These are phyloP conservation scores for Sindora glabra DNA, from an alignment of 306 rosid genomes.

Conservation along the genomic window DNA sequence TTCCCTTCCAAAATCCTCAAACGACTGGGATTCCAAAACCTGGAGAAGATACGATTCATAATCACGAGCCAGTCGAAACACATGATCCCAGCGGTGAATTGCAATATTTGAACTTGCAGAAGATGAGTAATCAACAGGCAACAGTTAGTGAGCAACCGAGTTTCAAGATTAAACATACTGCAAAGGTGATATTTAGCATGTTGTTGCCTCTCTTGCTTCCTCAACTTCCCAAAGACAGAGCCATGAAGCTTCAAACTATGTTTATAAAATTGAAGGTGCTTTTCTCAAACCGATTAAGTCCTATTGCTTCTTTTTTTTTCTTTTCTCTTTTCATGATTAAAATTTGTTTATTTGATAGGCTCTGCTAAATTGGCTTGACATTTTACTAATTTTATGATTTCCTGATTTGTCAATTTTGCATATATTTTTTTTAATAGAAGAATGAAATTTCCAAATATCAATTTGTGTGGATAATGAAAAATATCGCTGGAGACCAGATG, in stretches of 20 bases:
- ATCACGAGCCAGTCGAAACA: conserved; percentile 40
- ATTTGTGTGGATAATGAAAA: conserved; percentile 69
- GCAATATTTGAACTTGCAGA: conserved; percentile 77
- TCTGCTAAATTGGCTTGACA: neutral
- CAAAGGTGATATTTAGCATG: conserved; percentile 75
- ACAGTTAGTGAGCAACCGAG: conserved; percentile 50
- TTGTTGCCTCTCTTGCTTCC: conserved; percentile 71
- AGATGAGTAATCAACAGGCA: conserved; percentile 92
- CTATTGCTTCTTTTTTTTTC: neutral
- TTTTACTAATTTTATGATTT: conserved; percentile 18
- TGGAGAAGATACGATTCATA: conserved; percentile 35
- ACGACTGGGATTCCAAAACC: conserved; percentile 31
- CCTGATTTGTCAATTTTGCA: conserved; percentile 18
- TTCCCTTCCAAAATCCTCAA: conserved; percentile 52
- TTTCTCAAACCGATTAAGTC: conserved; percentile 12
- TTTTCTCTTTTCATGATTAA: neutral
- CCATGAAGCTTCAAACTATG: conserved; percentile 71
- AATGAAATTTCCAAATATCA: conserved; percentile 77
- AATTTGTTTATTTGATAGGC: neutral
- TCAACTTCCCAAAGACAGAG: conserved; percentile 78
- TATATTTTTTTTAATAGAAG: conserved; percentile 40
- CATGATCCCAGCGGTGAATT: conserved; percentile 48
- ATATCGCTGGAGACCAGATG: conserved; percentile 86
- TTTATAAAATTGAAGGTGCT: conserved; percentile 66
- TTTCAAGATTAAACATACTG: conserved; percentile 42